A percentile compares a stretch with the other conserved stretches of the same genome.
phyloP scores from a whole-genome alignment of 306 rosid genomes.

The Castanea mollissima region DNA sequence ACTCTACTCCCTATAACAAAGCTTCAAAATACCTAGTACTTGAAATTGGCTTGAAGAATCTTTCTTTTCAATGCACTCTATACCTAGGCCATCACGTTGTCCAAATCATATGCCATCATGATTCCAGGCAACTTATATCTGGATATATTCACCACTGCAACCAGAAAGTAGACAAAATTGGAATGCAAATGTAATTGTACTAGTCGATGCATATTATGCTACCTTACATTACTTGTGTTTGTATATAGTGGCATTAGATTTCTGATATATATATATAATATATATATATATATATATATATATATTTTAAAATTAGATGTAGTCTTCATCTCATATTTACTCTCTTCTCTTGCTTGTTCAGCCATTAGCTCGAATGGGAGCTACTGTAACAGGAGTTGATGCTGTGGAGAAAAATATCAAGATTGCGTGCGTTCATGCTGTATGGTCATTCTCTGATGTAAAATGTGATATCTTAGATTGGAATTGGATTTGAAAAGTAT shows the following conservation, averaged over 20 bases:
- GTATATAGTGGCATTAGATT: slow-evolving; percentile 12
- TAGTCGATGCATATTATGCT: slow-evolving; percentile 1
- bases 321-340: slow-evolving; percentile 12
- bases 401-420: slow-evolving; percentile 84
- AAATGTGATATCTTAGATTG: neutral
- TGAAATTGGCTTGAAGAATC: neutral
- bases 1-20: too few relatives aligned
- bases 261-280: neutral
- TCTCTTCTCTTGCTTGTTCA: slow-evolving; percentile 32
- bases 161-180: neutral
- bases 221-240: neutral
- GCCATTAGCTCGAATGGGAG: slow-evolving; percentile 97
- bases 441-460: slow-evolving; percentile 40
- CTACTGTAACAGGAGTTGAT: slow-evolving; percentile 82
- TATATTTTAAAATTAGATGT: neutral
- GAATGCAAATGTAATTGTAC: slow-evolving; percentile 17
- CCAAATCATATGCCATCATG: neutral
- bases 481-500: neutral
- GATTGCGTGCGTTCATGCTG: slow-evolving; percentile 88
- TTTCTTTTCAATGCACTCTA: neutral
- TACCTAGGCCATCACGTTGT: neutral
- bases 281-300: neutral
- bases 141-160: neutral
- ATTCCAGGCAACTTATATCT: neutral
- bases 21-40: neutral